Base-by-base conservation (phyloP, 2,329 filamentous ascomycete species). In the Colletotrichum truncatum region DNA sequence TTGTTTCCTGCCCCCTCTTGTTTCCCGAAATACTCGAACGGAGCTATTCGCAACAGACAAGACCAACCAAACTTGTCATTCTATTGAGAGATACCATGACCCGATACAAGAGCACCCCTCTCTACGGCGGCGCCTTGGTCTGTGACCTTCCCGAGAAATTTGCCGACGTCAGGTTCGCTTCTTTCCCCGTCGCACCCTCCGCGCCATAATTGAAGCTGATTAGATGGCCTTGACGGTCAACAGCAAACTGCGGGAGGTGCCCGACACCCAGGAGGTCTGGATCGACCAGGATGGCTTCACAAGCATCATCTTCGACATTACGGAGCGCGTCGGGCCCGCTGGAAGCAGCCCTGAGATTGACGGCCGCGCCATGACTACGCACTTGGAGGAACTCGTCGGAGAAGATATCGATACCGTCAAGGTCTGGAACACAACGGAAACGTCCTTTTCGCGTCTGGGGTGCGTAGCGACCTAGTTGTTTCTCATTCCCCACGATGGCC, bases 181-280 rank as follows among this genome's bases (percentile, higher is more conserved):
- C 25, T 6, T 21, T 56, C 14, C 14, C 30, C 4, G 6, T 52
- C 4, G 11, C 39, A 21, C 39, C 6, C 10, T 11, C 25, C 6
- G 6, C 18, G 10, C 14, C 4, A n/a, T 10, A 25, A 48, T 12
- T n/a, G 10, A 38, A 23, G 14, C 39, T 48, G 45, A 62, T 32
- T 2, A 26, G 12, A n/a, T 14, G 26, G 3, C 4, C 18, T n/a
- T 52, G 12, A 41, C 39, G 25, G n/a, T n/a, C n/a, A 26, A 55
- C 67, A 93, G 91, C 80, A 85, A 86, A 58, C 85, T 94, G 70
- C 89, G 92, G 68, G 87, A 93, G 79, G 89, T 94, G 5, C 92
- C 92, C 53, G 91, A 95, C 76, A 92, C 97, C 77, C 94, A 98
- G 81, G 95, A 98, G 83, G 91, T 98, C 71, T 97, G 90, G 81